Evolutionary conservation across 495 filamentous ascomycete genomes (phyloP).

Genomic region (Penicillium chermesinum): DNA sequence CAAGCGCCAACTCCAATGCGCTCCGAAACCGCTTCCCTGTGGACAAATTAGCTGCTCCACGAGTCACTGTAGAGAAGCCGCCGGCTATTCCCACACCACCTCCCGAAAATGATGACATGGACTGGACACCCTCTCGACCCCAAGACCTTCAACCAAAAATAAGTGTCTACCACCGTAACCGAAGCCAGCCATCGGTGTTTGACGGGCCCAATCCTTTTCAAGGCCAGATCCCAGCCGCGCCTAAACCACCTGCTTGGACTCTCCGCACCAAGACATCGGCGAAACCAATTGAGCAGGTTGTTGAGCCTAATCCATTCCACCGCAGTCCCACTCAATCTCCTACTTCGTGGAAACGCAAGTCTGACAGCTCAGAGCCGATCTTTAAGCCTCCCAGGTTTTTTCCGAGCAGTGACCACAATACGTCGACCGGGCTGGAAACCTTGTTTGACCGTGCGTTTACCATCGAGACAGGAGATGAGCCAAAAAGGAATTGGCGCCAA

Average conservation of each 20-base stretch:
- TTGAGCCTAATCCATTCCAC: constrained; percentile 38
- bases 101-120: constrained; percentile 58
- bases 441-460: constrained; percentile 43
- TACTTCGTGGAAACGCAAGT: constrained; percentile 18
- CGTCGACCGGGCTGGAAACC: constrained; percentile 44
- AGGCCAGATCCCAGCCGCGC: constrained; percentile 59
- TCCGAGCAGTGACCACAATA: constrained; percentile 34
- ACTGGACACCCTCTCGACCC: constrained; percentile 69
- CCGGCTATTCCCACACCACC: constrained; percentile 32
- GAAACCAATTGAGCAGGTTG: constrained; percentile 30
- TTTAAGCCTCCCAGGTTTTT: constrained; percentile 52
- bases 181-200: constrained; percentile 22
- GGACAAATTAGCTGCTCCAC: constrained; percentile 33
- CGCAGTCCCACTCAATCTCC: constrained; percentile 19
- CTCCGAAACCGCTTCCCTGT: constrained; percentile 35
- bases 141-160: constrained; percentile 39
- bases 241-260: constrained; percentile 57
- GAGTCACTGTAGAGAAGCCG: constrained; percentile 19
- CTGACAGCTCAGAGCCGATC: constrained; percentile 20
- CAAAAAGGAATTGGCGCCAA: constrained; percentile 11
- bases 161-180: constrained; percentile 24
- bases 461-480: constrained; percentile 28
- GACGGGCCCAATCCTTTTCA: constrained; percentile 53
- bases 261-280: constrained; percentile 52
- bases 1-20: constrained; percentile 16